Base-by-base conservation (phyloP, 768 basidiomycete species). In the Gloeophyllum trabeum region DNA sequence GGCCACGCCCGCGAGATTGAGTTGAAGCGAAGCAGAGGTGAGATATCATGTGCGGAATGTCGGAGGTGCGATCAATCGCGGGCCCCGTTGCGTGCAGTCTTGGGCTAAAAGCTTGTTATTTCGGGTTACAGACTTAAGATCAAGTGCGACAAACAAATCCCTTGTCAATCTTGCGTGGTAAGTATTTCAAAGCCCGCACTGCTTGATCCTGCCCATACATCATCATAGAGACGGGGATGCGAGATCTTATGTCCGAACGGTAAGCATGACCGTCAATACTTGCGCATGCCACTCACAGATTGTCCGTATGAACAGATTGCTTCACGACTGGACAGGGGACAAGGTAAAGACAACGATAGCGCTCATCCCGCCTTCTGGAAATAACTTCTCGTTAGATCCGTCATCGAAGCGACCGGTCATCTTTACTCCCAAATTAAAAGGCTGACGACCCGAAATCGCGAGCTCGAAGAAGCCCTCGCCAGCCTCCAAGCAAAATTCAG, bases 41-140 rank as follows among this genome's bases (percentile, higher is more conserved):
- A 84, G 70, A 79, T 84, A 58, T 80, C 77, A 57, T 84, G 81
- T 62, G 81, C 81, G 52, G 82, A 85, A 60, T 86, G 83, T 69
- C 75, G 82, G 47, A 72, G 70, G 70, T 76, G 73, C 72, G 80
- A 73, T 75, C 65, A 69, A 36, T 28, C 19, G 3, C 16, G 19
- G 25, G 7, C 19, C n/a, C 24, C 16, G 10, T 25, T 26, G 6
- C 14, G 10, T 13, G 13, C 19, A 10, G 7, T 10, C 10, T 10
- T 38, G 36, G 14, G 13, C 10, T 24, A 14, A 6, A 6, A 14
- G 7, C 24, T 6, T 23, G 10, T 6, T 20, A 14, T 13, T 6
- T 10, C 24, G 2, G 26, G 7, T 6, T 21, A 37, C 20, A 72
- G 82, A 51, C 66, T 86, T 51, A 79, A 85, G 69, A 83, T 86